These are phyloP conservation scores for Salix udensis DNA, from an alignment of 345 rosid genomes.

Conservation along the genomic window DNA sequence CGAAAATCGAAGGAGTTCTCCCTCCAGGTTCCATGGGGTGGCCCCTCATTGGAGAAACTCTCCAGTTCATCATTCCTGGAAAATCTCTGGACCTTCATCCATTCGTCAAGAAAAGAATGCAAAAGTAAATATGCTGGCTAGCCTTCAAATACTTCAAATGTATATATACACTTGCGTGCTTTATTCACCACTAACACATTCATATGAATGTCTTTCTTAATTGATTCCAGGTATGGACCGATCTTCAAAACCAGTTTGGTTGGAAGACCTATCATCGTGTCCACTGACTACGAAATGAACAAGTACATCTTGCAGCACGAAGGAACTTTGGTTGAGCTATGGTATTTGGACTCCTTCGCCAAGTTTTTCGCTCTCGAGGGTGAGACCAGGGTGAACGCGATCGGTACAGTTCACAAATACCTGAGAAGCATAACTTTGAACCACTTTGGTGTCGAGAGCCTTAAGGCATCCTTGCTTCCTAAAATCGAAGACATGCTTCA, in stretches of 20 bases:
- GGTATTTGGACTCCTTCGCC: constrained; percentile 7
- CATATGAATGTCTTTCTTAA: neutral
- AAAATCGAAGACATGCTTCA: constrained; percentile 13
- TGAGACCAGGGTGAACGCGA: neutral
- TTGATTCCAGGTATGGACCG: constrained; percentile 27
- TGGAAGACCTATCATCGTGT: constrained; percentile 13
- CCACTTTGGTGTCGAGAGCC: constrained; percentile 21
- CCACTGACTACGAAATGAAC: constrained; percentile 23
- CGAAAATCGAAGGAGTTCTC: neutral
- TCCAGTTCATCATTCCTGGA: neutral
- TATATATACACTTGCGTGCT: neutral
- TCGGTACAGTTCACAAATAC: constrained; percentile 12
- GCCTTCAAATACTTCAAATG: no score
- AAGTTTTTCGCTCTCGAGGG: constrained; percentile 20
- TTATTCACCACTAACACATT: neutral
- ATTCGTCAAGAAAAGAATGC: neutral
- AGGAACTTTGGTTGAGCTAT: constrained; percentile 14
- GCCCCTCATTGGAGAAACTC: neutral
- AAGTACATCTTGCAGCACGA: constrained; percentile 19
- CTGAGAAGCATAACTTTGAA: constrained; percentile 1
- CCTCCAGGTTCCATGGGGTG: neutral
- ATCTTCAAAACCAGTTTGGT: neutral
- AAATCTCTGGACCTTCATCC: neutral
- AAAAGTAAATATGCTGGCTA: neutral
- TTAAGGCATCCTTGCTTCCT: constrained; percentile 15